Evolutionary conservation across 1,284 basidiomycete genomes (phyloP).

Genomic region (Pyrrhoderma lamaoense): DNA sequence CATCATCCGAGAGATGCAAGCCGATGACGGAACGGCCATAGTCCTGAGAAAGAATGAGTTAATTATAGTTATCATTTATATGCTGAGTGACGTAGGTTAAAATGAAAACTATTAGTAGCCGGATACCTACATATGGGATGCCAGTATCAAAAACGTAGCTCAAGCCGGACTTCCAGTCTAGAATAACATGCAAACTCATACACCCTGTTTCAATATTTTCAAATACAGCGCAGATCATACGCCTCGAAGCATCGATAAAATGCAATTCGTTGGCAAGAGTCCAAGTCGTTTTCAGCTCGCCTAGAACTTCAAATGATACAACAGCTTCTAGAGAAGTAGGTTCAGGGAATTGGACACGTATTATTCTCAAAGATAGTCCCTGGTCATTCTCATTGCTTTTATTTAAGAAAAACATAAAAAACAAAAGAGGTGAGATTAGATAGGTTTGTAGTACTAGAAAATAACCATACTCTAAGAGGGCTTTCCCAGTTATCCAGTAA

Average conservation of each 20-base stretch:
- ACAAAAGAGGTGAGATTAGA: not conserved
- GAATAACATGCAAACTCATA: conserved; percentile 13
- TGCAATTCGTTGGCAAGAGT: conserved; percentile 15
- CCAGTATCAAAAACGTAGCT: conserved; percentile 16
- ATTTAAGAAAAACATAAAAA: not conserved
- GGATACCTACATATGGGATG: conserved; percentile 15
- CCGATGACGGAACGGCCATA: conserved; percentile 17
- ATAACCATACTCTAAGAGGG: conserved; percentile 13
- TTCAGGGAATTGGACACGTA: conserved; percentile 18
- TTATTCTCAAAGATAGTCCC: conserved; percentile 11
- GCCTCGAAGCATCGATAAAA: conserved; percentile 14
- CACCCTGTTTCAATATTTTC: conserved; percentile 4
- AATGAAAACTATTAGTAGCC: not conserved
- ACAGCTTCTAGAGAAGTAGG: conserved; percentile 2
- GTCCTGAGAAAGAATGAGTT: conserved; percentile 8
- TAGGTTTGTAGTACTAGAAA: not conserved
- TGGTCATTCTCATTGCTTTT: conserved; percentile 8
- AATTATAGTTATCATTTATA: not conserved
- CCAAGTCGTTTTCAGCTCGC: conserved; percentile 12
- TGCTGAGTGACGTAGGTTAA: not conserved
- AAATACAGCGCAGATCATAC: conserved; percentile 18
- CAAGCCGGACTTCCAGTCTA: conserved; percentile 14
- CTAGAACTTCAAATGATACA: conserved; percentile 14
- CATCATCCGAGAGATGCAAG: conserved; percentile 13
- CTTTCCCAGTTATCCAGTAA: conserved; percentile 18